Base-by-base conservation (phyloP, 1,139 yeast species). In the Magnusiomyces fungicola region DNA sequence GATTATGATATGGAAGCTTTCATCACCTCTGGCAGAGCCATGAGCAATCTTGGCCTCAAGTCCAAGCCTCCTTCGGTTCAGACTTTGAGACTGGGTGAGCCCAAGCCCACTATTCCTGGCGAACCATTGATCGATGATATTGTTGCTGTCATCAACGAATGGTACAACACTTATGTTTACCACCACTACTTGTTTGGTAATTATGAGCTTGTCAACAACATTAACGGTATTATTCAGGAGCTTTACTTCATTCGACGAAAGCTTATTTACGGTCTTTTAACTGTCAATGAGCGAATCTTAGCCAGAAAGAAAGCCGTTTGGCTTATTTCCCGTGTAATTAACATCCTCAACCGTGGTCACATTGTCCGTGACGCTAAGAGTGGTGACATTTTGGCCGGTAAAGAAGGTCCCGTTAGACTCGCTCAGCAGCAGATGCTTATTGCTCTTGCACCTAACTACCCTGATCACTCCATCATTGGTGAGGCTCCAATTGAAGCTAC, bases 361-460 rank as follows among this genome's bases (percentile, higher is more conserved):
- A 78, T 86, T 18, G 96, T 92, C 24, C 83, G 84, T 61, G 85
- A 83, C 61, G 79, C 90, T 1, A 57, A 65, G 22, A 69, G 83
- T 18, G 96, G 95, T 47, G 81, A 80, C 51, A 69, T 87, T 48
- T 75, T 80, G 57, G 68, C 79, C 29, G 56, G 61, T 56, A 23
- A 65, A 58, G 55, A 53, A 58, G 58, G 71, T 37, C 82, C 92
- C 3, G 75, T 85, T n/a, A 64, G 68, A 43, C 69, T 88, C 53
- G 87, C 94, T 12, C 74, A 76, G 48, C 81, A 77, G 61, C 94
- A 87, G 65, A 72, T 82, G 47, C 72, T 81, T 50, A 76, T 83
- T 65, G 88, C 95, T 0, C 70, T 88, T 55, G 79, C 85, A 18
- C 83, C 90, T 21, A 80, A 81, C 58, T 85, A 78, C 64, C 92